Conservation (phyloP, 495 filamentous ascomycete species). For the Neurospora sp. region DNA sequence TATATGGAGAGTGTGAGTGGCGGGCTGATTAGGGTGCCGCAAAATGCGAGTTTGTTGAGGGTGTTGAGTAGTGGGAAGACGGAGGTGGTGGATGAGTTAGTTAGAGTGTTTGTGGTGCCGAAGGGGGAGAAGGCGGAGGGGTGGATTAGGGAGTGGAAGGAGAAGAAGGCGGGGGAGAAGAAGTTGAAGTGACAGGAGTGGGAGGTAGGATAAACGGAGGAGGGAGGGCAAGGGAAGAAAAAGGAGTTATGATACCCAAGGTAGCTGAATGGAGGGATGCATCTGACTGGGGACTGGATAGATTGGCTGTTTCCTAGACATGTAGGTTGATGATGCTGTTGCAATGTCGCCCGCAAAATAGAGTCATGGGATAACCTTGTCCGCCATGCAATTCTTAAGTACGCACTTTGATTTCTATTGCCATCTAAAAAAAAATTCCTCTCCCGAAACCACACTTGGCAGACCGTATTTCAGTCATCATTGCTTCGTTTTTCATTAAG, state of each 20-base stretch:
- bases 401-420: background rate
- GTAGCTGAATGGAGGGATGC: background rate
- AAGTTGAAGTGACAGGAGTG: background rate
- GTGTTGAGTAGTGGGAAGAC: slow-evolving; percentile 66
- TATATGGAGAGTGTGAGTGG: slow-evolving; percentile 77
- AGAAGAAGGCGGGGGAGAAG: slow-evolving; percentile 40
- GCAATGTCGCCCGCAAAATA: background rate
- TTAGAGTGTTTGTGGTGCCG: slow-evolving; percentile 73
- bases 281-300: background rate
- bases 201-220: background rate
- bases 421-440: background rate
- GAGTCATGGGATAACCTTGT: background rate
- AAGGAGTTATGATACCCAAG: background rate
- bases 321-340: background rate
- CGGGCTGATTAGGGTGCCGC: slow-evolving; percentile 82
- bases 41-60: slow-evolving; percentile 66
- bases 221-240: too few species aligned
- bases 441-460: background rate
- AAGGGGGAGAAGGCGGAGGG: slow-evolving; percentile 43
- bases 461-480: too few species aligned
- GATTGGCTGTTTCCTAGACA: background rate
- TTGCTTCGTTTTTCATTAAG: too few species aligned
- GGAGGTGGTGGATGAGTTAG: slow-evolving; percentile 77
- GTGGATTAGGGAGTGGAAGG: slow-evolving; percentile 84
- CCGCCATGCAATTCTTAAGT: background rate